Base-by-base conservation (phyloP, 306 rosid genomes). In the Corylus avellana region DNA sequence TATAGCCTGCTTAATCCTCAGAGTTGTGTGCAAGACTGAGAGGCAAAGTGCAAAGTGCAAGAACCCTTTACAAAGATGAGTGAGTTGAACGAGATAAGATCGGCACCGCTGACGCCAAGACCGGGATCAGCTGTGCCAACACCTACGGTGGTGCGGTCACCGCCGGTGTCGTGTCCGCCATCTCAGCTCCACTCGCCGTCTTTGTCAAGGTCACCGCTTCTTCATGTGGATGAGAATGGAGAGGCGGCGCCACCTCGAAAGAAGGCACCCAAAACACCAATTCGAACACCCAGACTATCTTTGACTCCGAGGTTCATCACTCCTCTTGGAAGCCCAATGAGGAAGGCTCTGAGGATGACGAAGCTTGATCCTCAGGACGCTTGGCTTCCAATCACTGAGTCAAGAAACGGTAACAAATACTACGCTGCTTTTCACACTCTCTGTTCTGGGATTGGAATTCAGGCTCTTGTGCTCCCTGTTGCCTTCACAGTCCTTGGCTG, bases 331-430 rank as follows among this genome's bases (percentile, higher is more conserved):
- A 87, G 84, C 39, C 91, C 91, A 37, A 1, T 87, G 48, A 82
- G 87, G 14, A 87, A 87, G 56, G 91, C 87, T 48, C 18, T 87
- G 9, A 85, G 80, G 61, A 8, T 83, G 75, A 86, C 88, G 0
- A 83, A 86, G 75, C 90, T 86, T 77, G 87, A 90, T 35, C 91
- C 89, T 81, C 91, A 88, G 0, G 94, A 90, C 80, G 87, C 88
- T 73, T 90, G 94, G 94, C 84, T 90, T 7, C 94, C 94, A 22
- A 76, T 90, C 54, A 90, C 94, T 58, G 89, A 90, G 77, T 90
- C 94, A 5, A 85, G 92, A 67, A 88, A 85, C 74, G 94, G 94
- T 3, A 88, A 87, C 64, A 78, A 88, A 29, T 88, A 72, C 25
- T 87, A 87, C 67, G 88, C 92, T 78, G 92, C 89, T 72, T 88